Evolutionary conservation across 371 early-diverging fungal species (phyloP).

Genomic region (Spiromyces aspiralis): DNA sequence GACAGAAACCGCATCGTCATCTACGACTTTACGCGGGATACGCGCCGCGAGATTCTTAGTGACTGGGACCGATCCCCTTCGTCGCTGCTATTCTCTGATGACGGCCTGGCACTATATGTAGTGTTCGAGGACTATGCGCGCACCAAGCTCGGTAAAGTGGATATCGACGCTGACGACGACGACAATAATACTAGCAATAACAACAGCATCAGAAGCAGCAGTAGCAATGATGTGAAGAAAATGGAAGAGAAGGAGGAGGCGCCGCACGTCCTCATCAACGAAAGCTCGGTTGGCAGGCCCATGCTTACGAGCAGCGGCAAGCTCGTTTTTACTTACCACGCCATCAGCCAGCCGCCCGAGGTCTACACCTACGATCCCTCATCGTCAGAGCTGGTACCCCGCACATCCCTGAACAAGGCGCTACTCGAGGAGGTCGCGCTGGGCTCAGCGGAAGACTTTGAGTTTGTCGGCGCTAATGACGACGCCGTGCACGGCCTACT

Average conservation of each 20-base stretch:
- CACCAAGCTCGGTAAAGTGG: slow-evolving; percentile 15
- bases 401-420: slow-evolving; percentile 32
- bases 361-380: slow-evolving; percentile 7
- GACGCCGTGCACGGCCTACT: slow-evolving; percentile 56
- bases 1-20: slow-evolving; percentile 55
- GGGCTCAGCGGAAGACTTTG: slow-evolving; percentile 38
- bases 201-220: not conserved
- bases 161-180: slow-evolving; percentile 1
- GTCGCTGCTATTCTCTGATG: slow-evolving; percentile 35
- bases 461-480: slow-evolving; percentile 44
- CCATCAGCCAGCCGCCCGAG: slow-evolving; percentile 15
- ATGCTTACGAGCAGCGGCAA: slow-evolving; percentile 16
- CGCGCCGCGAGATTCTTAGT: slow-evolving; percentile 23
- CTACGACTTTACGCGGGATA: slow-evolving; percentile 28
- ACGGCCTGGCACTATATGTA: slow-evolving; percentile 31
- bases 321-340: slow-evolving; percentile 34
- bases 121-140: slow-evolving; percentile 22
- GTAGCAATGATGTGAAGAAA: too few species aligned
- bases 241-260: too few species aligned
- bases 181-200: too few species aligned
- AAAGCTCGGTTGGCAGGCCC: slow-evolving; percentile 10
- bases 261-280: slow-evolving; percentile 7
- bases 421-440: slow-evolving; percentile 24
- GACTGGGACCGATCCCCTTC: slow-evolving; percentile 52
- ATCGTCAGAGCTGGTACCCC: not conserved